phyloP scores from a whole-genome alignment of 352 stramenopile species.

The Aphanomyces invadans region DNA sequence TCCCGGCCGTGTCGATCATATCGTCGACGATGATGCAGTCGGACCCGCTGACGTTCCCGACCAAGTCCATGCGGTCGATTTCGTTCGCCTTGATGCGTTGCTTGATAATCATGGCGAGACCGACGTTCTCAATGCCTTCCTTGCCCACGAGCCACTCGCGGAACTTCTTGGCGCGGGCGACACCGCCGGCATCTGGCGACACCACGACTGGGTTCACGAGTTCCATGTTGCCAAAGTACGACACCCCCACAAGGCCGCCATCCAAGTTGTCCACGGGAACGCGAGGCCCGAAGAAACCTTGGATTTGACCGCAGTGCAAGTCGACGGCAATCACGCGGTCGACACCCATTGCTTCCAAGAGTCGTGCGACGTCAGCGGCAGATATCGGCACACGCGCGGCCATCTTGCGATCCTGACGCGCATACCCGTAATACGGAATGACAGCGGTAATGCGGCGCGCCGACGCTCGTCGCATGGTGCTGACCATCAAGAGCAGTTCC shows the following conservation, averaged over 20 bases:
- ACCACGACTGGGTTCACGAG: slow-evolving; percentile 99
- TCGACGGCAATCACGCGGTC: slow-evolving; percentile 84
- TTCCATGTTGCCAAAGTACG: slow-evolving; percentile 94
- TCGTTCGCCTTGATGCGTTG: slow-evolving; percentile 96
- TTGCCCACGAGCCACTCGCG: slow-evolving; percentile 97
- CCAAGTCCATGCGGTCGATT: slow-evolving; percentile 99
- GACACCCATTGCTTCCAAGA: slow-evolving; percentile 83
- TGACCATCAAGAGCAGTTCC: slow-evolving; percentile 98
- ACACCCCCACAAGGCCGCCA: slow-evolving; percentile 90
- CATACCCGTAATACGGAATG: slow-evolving; percentile 94
- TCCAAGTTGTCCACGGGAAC: slow-evolving; percentile 99
- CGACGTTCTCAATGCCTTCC: slow-evolving; percentile 95
- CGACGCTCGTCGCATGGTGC: slow-evolving; percentile 95
- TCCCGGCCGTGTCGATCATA: slow-evolving; percentile 99
- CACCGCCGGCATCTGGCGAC: slow-evolving; percentile 97
- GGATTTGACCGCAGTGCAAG: slow-evolving; percentile 84
- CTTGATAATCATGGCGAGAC: slow-evolving; percentile 99
- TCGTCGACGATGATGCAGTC: slow-evolving; percentile 99
- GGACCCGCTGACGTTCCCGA: slow-evolving; percentile 97
- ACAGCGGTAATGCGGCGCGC: slow-evolving; percentile 98
- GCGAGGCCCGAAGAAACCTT: slow-evolving; percentile 98
- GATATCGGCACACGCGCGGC: slow-evolving; percentile 97
- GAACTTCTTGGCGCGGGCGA: slow-evolving; percentile 99
- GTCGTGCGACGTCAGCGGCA: slow-evolving; percentile 72
- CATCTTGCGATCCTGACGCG: slow-evolving; percentile 88